These are phyloP conservation scores for Puccinia coronata DNA, from an alignment of 1,284 basidiomycete genomes.

Conservation along the genomic window DNA sequence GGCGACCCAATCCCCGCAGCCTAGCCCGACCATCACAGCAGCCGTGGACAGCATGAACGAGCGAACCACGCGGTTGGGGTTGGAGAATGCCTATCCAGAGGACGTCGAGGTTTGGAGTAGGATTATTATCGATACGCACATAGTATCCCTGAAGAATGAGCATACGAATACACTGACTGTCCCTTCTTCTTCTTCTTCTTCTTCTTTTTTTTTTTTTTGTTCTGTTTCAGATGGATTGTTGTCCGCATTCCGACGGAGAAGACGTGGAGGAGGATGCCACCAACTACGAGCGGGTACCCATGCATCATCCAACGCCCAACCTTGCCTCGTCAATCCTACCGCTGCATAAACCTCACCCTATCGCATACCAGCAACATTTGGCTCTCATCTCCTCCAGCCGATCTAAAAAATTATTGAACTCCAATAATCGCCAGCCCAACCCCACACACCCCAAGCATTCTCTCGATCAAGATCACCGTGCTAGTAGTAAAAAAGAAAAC, in stretches of 20 bases:
- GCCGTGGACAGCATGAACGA: conserved; percentile 36
- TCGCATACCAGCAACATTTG: conserved; percentile 49
- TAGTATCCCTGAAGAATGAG: background rate
- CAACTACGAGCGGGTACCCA: conserved; percentile 3
- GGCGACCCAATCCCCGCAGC: background rate
- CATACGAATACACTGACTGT: background rate
- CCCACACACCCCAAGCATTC: background rate
- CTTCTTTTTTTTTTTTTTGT: background rate
- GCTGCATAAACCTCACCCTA: conserved; percentile 41
- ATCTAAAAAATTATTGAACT: conserved; percentile 19
- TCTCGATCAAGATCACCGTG: background rate
- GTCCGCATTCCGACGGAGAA: conserved; percentile 20
- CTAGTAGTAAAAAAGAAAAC: conserved; percentile 1
- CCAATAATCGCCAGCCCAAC: background rate
- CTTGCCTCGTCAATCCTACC: conserved; percentile 8
- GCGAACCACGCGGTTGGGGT: conserved; percentile 19
- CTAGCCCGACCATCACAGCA: background rate
- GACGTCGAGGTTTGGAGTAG: conserved; percentile 36
- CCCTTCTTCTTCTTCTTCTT: background rate
- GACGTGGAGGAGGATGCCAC: conserved; percentile 12
- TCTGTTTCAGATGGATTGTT: conserved; percentile 19
- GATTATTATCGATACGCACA: conserved; percentile 1
- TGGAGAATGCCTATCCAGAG: conserved; percentile 16
- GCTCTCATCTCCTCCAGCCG: conserved; percentile 31
- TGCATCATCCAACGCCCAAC: background rate